Base-by-base conservation (phyloP, 2,329 filamentous ascomycete species). In the Harringtonia lauricola region DNA sequence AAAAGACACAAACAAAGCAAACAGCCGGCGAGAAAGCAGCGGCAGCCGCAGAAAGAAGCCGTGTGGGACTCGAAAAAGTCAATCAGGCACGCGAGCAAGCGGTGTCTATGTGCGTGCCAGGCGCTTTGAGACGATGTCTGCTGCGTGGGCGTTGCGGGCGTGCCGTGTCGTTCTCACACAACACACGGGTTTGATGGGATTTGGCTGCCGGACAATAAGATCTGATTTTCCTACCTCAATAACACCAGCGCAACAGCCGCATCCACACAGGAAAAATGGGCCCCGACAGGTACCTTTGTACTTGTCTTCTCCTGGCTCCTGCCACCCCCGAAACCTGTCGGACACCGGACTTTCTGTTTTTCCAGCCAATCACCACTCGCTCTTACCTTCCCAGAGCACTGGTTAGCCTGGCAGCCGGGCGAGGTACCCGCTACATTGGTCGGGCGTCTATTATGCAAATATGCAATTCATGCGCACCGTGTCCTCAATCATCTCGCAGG, bases 181-280 rank as follows among this genome's bases (percentile, higher is more conserved):
- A 17, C 14, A 35, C 36, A 29, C 24, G 24, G 24, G 17, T n/a
- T 21, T 22, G 31, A 44, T 44, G 42, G 42, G 36, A 44, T 43
- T 44, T 42, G 44, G 44, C 44, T 44, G 39, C 47, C 44, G 45
- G 45, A 47, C 44, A 46, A 47, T 50, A 46, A 45, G 49, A 47
- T 50, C 46, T 51, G 46, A 45, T 51, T 51, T 49, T 48, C 43
- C 45, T 31, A 36, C 45, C 46, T 49, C 49, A 53, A 51, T 53
- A 52, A 53, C 51, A 53, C 51, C 50, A 53, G 49, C 51, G 34
- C 44, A 48, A 46, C 49, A 45, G 40, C 41, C 39, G 45, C 45
- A 49, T 46, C 47, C 38, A 44, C 41, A 36, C 22, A 17, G 30
- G 30, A 46, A 49, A 51, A 44, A 43, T 34, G 49, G 46, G 24